A percentile compares a stretch with the other conserved stretches of the same genome.
Evolutionary conservation across 176 grass and related monocot species (phyloP).

Genomic region (Cocos nucifera): DNA sequence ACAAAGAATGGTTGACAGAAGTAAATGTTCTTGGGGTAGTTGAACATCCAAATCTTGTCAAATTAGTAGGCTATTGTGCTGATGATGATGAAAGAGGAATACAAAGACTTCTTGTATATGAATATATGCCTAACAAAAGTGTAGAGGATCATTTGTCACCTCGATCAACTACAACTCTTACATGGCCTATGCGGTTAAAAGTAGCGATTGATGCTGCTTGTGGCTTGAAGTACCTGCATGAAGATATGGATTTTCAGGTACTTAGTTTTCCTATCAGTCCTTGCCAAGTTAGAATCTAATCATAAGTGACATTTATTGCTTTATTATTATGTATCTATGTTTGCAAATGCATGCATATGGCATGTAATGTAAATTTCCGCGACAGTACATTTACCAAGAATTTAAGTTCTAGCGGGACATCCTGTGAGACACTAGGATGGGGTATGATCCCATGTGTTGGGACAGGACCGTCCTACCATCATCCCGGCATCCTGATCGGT

Average conservation of each 20-base stretch:
- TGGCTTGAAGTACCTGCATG: slow-evolving; percentile 82
- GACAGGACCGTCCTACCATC: too few species aligned
- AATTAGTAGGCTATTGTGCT: slow-evolving; percentile 92
- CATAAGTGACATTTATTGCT: too few species aligned
- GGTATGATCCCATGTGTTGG: too few species aligned
- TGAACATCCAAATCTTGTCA: slow-evolving; percentile 90
- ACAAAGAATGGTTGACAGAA: slow-evolving; percentile 96
- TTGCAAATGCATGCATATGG: too few species aligned
- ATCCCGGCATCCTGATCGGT: too few species aligned
- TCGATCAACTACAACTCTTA: slow-evolving; percentile 61
- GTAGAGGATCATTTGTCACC: slow-evolving; percentile 79
- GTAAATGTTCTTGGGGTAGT: slow-evolving; percentile 93
- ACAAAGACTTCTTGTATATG: slow-evolving; percentile 81
- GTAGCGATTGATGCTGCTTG: slow-evolving; percentile 77
- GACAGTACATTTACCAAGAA: too few species aligned
- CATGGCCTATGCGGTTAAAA: slow-evolving; percentile 85
- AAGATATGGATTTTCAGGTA: slow-evolving; percentile 99
- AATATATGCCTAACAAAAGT: slow-evolving; percentile 93
- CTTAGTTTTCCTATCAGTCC: background rate
- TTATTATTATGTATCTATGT: too few species aligned
- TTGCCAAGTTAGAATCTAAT: too few species aligned
- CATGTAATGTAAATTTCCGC: too few species aligned
- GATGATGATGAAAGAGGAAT: slow-evolving; percentile 87
- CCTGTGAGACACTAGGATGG: too few species aligned
- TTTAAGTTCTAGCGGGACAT: too few species aligned